These are phyloP conservation scores for Psilocybe cubensis DNA, from an alignment of 768 basidiomycete genomes.

Conservation along the genomic window DNA sequence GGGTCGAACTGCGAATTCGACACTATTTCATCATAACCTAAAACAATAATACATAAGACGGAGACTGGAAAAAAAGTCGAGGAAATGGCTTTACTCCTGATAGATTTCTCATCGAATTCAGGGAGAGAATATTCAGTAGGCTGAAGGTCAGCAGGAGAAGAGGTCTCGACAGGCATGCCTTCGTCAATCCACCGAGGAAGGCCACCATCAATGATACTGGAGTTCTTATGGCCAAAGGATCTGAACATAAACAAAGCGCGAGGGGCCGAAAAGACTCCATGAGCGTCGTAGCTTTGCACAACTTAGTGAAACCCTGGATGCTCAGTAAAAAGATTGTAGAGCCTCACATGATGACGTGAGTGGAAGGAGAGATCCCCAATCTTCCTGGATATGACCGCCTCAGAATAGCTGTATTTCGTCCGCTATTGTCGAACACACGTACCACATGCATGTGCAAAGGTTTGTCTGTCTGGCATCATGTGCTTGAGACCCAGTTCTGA, in stretches of 20 bases:
- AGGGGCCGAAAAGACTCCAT: conserved; percentile 91
- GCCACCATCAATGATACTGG: conserved; percentile 92
- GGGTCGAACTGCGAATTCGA: conserved; percentile 61
- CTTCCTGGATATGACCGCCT: conserved; percentile 38
- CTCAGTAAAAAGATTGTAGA: not conserved
- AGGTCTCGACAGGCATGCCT: conserved; percentile 55
- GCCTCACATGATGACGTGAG: conserved; percentile 82
- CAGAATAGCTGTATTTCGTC: not conserved
- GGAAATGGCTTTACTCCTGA: conserved; percentile 51
- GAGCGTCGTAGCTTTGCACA: conserved; percentile 75
- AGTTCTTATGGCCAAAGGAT: conserved; percentile 84
- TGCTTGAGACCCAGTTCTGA: conserved; percentile 86
- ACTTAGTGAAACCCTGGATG: conserved; percentile 1
- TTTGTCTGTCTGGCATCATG: conserved; percentile 82
- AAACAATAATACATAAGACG: conserved; percentile 10
- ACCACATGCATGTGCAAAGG: conserved; percentile 85
- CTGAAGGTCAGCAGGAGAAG: conserved; percentile 29
- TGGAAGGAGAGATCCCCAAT: conserved; percentile 71
- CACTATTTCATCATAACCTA: conserved; percentile 84
- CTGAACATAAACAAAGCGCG: conserved; percentile 95
- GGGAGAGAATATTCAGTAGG: conserved; percentile 55
- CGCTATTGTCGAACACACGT: conserved; percentile 29
- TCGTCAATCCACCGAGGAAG: conserved; percentile 81
- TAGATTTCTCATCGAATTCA: conserved; percentile 46
- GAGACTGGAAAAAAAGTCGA: not conserved